Evolutionary conservation across 148 eudicot genomes (phyloP), one percentile per base, ranked within the genome.

Genomic region (Camellia granthamiana): DNA sequence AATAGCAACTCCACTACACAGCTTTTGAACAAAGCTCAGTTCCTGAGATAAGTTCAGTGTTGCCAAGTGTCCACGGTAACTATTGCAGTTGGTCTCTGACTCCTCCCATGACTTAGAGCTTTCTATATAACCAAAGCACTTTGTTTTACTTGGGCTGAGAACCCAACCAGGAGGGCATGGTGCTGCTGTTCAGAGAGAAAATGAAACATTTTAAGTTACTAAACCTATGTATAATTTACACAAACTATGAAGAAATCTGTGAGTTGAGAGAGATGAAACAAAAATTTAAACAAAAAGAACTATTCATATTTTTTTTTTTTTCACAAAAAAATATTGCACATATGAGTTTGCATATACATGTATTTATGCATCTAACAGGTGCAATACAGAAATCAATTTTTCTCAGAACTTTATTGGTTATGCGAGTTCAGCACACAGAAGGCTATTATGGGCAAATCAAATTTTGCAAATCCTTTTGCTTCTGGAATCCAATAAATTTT

Each of bases 81-180:
- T 51, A 77, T 77, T 71, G 78, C 98, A 94, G 46, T 82, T 77
- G n/a, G 70, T 83, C 85, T 90, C 91, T 16, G 97, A 86, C 21
- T 89, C 86, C 42, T 90, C 91, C 93, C 98, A 92, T 69, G 93
- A 82, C 73, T 70, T 72, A 56, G 80, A 49, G 21, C 75, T 87
- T 77, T 77, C 76, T 72, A 80, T 7, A 73, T 83, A 84, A 21
- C 58, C 75, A 58, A 82, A 92, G 87, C 97, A 92, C 21, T 83
- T 85, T 13, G 80, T 82, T 81, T 87, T 81, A 80, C 80, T 87
- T 52, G 83, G 88, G 85, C 81, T 83, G 76, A 79, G 74, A 69
- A 70, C 76, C 97, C 97, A 90, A 69, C 82, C 79, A 79, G 87
- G 75, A 62, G 83, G 89, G 87, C 97, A 92, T 9, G 81, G 84